Conservation (phyloP, 768 basidiomycete species). For the Asterophora lycoperdoides region DNA sequence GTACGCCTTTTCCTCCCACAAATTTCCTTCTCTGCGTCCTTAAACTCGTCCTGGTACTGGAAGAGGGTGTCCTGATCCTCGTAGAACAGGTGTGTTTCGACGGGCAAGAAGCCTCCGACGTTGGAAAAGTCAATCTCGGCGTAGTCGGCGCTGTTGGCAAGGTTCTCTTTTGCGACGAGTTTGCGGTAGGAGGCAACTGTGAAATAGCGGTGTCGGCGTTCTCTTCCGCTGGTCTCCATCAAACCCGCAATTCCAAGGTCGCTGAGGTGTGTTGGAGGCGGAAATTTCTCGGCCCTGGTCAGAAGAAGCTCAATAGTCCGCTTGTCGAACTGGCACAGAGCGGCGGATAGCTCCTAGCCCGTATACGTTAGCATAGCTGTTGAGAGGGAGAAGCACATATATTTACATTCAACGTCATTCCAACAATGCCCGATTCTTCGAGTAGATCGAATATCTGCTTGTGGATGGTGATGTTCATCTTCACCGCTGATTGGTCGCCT, state of each 20-base stretch:
- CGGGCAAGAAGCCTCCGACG: slow-evolving; percentile 50
- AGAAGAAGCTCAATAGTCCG: slow-evolving; percentile 83
- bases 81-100: slow-evolving; percentile 54
- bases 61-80: slow-evolving; percentile 35
- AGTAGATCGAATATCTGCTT: slow-evolving; percentile 75
- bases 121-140: slow-evolving; percentile 42
- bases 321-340: slow-evolving; percentile 69
- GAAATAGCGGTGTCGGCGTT: slow-evolving; percentile 84
- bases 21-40: slow-evolving; percentile 25
- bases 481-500: slow-evolving; percentile 40
- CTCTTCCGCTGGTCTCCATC: slow-evolving; percentile 80
- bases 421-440: slow-evolving; percentile 59
- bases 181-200: slow-evolving; percentile 64
- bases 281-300: slow-evolving; percentile 57
- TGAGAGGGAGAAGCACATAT: not conserved
- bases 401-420: slow-evolving; percentile 69
- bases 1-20: slow-evolving; percentile 27
- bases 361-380: slow-evolving; percentile 1
- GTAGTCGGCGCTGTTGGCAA: slow-evolving; percentile 49
- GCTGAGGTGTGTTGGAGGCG: slow-evolving; percentile 65
- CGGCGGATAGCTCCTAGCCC: slow-evolving; percentile 55
- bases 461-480: slow-evolving; percentile 66
- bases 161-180: slow-evolving; percentile 59
- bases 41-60: slow-evolving; percentile 48
- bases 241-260: slow-evolving; percentile 68